phyloP scores from a whole-genome alignment of 1,284 basidiomycete species.

The Coniophora puteana region DNA sequence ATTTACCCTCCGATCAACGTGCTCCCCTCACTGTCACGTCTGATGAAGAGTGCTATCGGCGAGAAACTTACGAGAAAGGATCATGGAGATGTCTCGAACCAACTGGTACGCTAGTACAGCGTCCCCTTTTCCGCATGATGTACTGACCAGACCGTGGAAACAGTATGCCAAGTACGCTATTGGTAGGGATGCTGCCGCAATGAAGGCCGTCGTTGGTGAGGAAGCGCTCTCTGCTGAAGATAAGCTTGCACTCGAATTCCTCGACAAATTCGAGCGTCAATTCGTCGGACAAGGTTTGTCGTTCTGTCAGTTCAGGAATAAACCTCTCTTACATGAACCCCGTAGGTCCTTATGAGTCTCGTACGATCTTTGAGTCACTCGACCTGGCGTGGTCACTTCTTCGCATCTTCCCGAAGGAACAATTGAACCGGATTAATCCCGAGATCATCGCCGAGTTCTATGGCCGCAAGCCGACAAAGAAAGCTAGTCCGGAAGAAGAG shows the following conservation, averaged over 20 bases:
- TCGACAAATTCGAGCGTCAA: conserved; percentile 92
- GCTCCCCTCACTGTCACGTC: conserved; percentile 93
- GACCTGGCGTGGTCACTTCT: conserved; percentile 97
- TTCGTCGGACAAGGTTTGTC: conserved; percentile 89
- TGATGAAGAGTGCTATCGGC: conserved; percentile 99
- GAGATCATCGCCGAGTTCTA: conserved; percentile 89
- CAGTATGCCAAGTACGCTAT: conserved; percentile 97
- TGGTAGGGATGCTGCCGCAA: conserved; percentile 94
- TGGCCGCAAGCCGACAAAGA: conserved; percentile 71
- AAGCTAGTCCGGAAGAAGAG: conserved; percentile 49
- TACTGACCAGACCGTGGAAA: conserved; percentile 16
- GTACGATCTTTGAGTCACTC: conserved; percentile 96
- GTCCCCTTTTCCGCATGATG: conserved; percentile 18
- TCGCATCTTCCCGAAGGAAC: conserved; percentile 98
- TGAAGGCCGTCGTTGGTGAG: conserved; percentile 99
- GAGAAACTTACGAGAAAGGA: conserved; percentile 97
- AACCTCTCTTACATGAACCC: conserved; percentile 8
- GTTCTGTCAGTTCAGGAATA: conserved; percentile 4
- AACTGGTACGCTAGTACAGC: conserved; percentile 60
- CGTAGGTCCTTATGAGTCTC: conserved; percentile 88
- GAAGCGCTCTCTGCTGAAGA: conserved; percentile 94
- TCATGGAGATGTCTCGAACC: conserved; percentile 98
- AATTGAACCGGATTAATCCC: conserved; percentile 93
- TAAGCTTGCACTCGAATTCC: conserved; percentile 89
- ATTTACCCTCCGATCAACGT: conserved; percentile 99